Conservation (phyloP, 2,329 filamentous ascomycete genomes). For the Xylaria sp. region DNA sequence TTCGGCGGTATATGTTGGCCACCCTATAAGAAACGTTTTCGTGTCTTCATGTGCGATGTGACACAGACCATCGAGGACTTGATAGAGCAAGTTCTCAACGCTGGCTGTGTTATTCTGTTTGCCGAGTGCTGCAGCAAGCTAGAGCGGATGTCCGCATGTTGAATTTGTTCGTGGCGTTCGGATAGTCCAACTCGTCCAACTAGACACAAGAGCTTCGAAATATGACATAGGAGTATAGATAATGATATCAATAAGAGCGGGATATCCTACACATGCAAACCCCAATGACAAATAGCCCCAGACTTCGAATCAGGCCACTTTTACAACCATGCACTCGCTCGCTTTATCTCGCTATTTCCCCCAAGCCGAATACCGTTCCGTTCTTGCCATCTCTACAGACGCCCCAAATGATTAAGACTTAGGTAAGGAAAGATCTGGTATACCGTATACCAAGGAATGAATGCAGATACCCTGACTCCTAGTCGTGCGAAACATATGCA, state of each 20-base stretch:
- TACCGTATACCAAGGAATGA: constrained; percentile 13
- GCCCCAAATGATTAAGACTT: neutral
- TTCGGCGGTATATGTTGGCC: too few species aligned
- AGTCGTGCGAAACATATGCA: neutral
- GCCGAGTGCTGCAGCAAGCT: too few species aligned
- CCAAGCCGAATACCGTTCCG: neutral
- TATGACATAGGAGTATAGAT: neutral
- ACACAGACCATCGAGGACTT: too few species aligned
- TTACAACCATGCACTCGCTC: neutral
- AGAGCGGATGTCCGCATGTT: too few species aligned
- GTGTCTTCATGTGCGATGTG: too few species aligned
- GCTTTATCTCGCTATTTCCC: neutral
- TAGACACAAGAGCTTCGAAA: too few species aligned
- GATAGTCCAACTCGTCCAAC: too few species aligned
- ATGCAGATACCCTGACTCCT: constrained; percentile 16
- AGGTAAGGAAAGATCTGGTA: neutral
- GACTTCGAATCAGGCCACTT: neutral
- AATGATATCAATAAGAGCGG: neutral
- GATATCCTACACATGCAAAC: neutral
- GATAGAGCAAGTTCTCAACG: too few species aligned
- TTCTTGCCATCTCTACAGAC: constrained; percentile 13
- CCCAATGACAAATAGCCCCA: neutral
- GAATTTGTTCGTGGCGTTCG: too few species aligned
- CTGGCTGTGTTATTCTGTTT: too few species aligned
- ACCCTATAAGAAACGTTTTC: too few species aligned